Evolutionary conservation across 2,329 filamentous ascomycete genomes (phyloP), one percentile per base, ranked within the genome.

Genomic region (Nemania abortiva): DNA sequence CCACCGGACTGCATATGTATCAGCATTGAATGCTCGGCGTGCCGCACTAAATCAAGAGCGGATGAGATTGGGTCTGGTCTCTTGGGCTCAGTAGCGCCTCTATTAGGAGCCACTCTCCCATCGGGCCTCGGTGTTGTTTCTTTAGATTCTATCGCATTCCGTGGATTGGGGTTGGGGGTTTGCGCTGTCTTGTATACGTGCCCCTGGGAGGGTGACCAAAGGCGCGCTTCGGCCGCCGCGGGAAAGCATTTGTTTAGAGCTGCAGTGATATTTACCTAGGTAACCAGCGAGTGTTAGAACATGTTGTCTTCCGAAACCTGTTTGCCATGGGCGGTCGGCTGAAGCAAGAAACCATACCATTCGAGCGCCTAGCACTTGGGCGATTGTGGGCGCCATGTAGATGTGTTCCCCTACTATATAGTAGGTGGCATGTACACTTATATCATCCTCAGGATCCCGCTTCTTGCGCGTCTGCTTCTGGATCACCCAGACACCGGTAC

Each of bases 401-500:
- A 92, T 87, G 62, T 91, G 89, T 72, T 90, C 88, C 0, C 89
- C 89, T 0, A 90, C 85, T 2, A 92, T 84, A 74, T 90, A 91
- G 76, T 91, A 92, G 2, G 86, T 85, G 4, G 86, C 82, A 47
- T 89, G 86, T 0, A 91, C 83, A 1, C 80, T 86, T 29, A 91
- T 83, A 69, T 90, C 88, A 72, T 90, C 88, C 29, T 88, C 86
- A 5, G 83, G 82, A 49, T 84, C 82, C 15, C 84, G 82, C 80
- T 90, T 90, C 69, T 86, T 84, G 58, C 90, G 82, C 29, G 86
- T 89, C 80, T 92, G 90, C 82, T 91, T 91, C 75, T 89, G 86
- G 73, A 92, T 90, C 31, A 91, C 87, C 89, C 89, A 92, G 9
- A 91, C 88, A 31, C 89, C 89, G 0, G 89, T 91, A 24, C 85